Evolutionary conservation across 1,284 basidiomycete genomes (phyloP), one percentile per base, ranked within the genome.

Genomic region (Filobasidium uniguttulatum): DNA sequence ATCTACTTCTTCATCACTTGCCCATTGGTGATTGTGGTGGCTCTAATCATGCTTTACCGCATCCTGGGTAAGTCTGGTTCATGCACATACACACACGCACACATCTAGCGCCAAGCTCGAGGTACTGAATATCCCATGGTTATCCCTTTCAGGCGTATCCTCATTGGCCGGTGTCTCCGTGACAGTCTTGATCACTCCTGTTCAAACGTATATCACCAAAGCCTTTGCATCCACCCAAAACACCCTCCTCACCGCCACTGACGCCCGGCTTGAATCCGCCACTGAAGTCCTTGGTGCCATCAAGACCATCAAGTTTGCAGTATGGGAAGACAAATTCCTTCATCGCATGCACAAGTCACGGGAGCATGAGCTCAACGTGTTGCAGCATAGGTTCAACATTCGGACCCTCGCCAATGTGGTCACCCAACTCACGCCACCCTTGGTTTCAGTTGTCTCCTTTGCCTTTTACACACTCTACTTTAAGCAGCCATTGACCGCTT

Each of bases 261-360:
- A 78, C 57, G 65, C 65, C 26, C 68, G 76, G 19, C 65, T 78
- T 37, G 71, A 73, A 48, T 61, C 73, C 9, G 71, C 72, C 10
- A 74, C 72, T 28, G 76, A 78, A 57, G 71, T 77, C 35, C 71
- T 78, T 46, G 59, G 65, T 15, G 70, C 72, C 49, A 73, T 77
- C 62, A 73, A 74, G 48, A 56, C 66, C 10, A 62, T 71, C 60
- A 73, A 74, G 55, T 74, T 73, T 60, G 74, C 73, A 52, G 67
- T 68, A 12, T 75, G 72, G 72, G 69, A 72, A 52, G 41, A 52
- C 26, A 69, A 70, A 51, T 75, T 76, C 58, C 63, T 69, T 41
- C 65, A 67, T 7, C 67, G 71, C 34, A 74, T 77, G 71, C 58
- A 64, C 23, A 61, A 62, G 19, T 68, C 71, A 7, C 60, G 75